Conservation (phyloP, 2,329 filamentous ascomycete species). For the Sporothrix protearum region DNA sequence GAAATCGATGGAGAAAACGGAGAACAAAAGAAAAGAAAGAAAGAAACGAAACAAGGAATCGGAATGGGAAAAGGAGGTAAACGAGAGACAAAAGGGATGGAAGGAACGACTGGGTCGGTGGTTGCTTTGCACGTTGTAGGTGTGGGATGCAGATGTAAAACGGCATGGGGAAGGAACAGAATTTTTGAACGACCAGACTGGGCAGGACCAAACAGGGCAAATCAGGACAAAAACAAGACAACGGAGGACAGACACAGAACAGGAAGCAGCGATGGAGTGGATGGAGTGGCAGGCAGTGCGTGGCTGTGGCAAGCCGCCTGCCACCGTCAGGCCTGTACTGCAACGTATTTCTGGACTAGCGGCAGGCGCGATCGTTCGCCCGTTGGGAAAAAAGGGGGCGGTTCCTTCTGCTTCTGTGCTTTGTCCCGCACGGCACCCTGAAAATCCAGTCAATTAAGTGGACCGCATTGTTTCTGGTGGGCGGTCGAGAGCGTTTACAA, state of each 20-base stretch:
- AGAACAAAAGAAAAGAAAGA: neutral
- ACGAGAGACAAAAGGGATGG: constrained; percentile 5
- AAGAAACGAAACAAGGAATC: constrained; percentile 10
- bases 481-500: neutral
- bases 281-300: neutral
- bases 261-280: neutral
- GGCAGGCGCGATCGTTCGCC: constrained; percentile 18
- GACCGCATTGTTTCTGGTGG: neutral
- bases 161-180: constrained; percentile 1
- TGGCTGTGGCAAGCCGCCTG: constrained; percentile 9
- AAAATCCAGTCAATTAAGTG: constrained; percentile 2
- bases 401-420: neutral
- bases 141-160: constrained; percentile 2
- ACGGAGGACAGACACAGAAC: neutral
- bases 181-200: constrained; percentile 12
- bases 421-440: constrained; percentile 1
- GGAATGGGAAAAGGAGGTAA: constrained; percentile 1
- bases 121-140: neutral
- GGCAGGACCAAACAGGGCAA: neutral
- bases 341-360: neutral
- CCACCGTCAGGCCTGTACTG: neutral
- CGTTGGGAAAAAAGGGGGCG: neutral
- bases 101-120: neutral
- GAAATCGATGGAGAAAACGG: neutral
- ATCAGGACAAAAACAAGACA: neutral